Conservation (phyloP, 371 early-diverging fungal species). For the Apophysomyces elegans region DNA sequence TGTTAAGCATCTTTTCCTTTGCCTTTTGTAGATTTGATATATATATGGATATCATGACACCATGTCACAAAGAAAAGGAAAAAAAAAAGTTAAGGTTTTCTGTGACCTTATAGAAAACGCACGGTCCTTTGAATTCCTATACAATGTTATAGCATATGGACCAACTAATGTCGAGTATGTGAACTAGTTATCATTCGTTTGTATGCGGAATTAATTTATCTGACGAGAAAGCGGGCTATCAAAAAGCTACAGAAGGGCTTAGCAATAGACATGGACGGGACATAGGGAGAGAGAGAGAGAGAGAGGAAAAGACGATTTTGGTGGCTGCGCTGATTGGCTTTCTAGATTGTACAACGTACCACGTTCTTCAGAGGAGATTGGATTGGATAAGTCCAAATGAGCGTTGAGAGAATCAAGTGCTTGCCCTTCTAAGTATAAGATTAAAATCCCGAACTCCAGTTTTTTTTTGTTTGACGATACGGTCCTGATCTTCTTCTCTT, state of each 20-base stretch:
- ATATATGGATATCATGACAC: slow-evolving; percentile 1
- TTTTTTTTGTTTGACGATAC: not conserved
- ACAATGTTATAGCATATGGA: not conserved
- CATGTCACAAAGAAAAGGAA: not conserved
- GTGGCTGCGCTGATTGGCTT: slow-evolving; percentile 6
- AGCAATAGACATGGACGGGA: not conserved
- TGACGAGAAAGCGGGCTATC: not conserved
- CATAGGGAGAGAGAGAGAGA: no score
- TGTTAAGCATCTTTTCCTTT: not conserved
- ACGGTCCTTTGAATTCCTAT: slow-evolving; percentile 3
- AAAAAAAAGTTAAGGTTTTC: not conserved
- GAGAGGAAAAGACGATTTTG: not conserved
- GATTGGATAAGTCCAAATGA: slow-evolving; percentile 6
- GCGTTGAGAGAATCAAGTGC: slow-evolving; percentile 10
- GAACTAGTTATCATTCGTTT: no score
- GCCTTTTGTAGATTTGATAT: not conserved
- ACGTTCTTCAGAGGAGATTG: slow-evolving; percentile 4
- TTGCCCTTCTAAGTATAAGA: slow-evolving; percentile 2
- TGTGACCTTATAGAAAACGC: not conserved
- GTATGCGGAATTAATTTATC: not conserved
- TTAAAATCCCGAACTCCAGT: slow-evolving; percentile 2
- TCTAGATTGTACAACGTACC: slow-evolving; percentile 4
- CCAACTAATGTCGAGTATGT: not conserved
- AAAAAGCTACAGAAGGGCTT: not conserved
- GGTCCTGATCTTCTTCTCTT: not conserved